Conservation (phyloP, 2,329 filamentous ascomycete genomes). For the Cadophora luteo-olivacea region DNA sequence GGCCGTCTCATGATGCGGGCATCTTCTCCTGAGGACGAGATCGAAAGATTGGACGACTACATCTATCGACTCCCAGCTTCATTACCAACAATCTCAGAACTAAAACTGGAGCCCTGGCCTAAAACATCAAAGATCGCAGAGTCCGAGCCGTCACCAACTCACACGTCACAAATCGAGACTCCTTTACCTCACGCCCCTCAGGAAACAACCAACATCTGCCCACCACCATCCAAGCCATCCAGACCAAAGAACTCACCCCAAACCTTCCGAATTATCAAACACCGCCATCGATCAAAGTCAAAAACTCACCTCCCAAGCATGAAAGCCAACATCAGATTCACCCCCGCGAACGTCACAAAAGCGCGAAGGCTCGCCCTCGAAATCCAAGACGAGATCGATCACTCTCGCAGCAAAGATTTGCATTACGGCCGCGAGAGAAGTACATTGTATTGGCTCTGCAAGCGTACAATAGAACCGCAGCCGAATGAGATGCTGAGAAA, state of each 20-base stretch:
- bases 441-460: not conserved
- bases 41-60: not conserved
- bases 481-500: not conserved
- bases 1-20: not conserved
- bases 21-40: not conserved
- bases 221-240: not conserved
- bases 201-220: not conserved
- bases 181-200: no score
- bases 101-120: not conserved
- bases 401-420: not conserved
- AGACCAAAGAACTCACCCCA: not conserved
- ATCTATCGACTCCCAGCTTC: slow-evolving; percentile 1
- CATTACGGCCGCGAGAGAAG: not conserved
- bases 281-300: not conserved
- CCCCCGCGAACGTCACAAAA: not conserved
- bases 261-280: not conserved
- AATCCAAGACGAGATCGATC: not conserved
- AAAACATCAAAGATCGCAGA: not conserved
- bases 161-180: not conserved
- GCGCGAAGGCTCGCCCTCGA: not conserved
- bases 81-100: not conserved
- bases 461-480: not conserved
- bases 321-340: not conserved
- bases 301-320: not conserved
- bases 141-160: not conserved